Evolutionary conservation across 2,329 filamentous ascomycete species (phyloP), one percentile per base, ranked within the genome.

Genomic region (Colletotrichum sp.): DNA sequence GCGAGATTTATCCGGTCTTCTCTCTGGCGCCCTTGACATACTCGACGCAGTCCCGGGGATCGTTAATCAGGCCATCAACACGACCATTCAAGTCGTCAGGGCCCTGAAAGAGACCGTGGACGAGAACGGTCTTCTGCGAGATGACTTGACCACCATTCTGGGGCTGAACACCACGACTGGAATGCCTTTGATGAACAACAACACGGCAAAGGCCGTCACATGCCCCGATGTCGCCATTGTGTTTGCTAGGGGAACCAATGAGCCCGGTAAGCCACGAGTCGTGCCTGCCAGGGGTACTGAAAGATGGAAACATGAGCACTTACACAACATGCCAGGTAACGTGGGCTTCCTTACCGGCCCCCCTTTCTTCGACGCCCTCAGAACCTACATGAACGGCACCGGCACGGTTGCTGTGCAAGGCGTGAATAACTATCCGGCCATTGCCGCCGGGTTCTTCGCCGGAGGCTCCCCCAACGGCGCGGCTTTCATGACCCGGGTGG

Each of bases 401-500:
- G 75, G 75, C 8, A 61, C 77, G 24, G 57, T 83, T 9, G 79
- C 77, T 28, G 78, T 82, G 9, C 78, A 81, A 36, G 82, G 82
- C 13, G 77, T 83, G 24, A 75, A 78, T 28, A 82, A 83, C 67
- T 71, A 74, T 26, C 61, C 67, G 5, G 66, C 74, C n/a, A 18
- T 64, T 10, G 48, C 65, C 10, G 60, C 75, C 9, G 67, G 65
- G n/a, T 74, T 71, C 24, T 68, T 59, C 43, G 68, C 65, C 12
- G 72, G 71, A 48, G 76, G 76, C 15, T 72, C 73, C n/a, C 39
- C 34, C 9, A 66, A 60, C 9, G 76, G 76, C 32, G 69, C 76
- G 4, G 60, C 68, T 39, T 52, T 79, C 72, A 86, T 87, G 82
- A 85, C 86, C 55, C 78, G 83, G 16, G 70, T 79, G 26, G 77